Percentiles rank a stretch among this genome's conserved stretches.
These are phyloP conservation scores for Calonectria leucothoes DNA, from an alignment of 2,329 filamentous ascomycete species.

Conservation along the genomic window DNA sequence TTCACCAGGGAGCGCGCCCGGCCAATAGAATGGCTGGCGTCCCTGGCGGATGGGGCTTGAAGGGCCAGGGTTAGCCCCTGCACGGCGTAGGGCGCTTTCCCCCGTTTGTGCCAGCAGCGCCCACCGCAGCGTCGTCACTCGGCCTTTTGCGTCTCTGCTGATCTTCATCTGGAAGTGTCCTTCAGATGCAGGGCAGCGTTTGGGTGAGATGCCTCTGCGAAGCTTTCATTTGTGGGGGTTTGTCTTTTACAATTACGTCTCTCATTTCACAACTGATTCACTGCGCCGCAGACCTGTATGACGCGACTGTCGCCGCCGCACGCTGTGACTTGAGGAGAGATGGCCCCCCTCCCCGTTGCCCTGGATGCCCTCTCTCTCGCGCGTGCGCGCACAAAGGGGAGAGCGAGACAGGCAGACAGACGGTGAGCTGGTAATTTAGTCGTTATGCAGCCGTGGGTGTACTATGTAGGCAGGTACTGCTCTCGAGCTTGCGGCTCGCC, in stretches of 20 bases:
- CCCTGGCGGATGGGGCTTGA: conserved; percentile 37
- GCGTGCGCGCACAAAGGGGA: background rate
- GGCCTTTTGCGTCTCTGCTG: conserved; percentile 33
- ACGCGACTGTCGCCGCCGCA: background rate
- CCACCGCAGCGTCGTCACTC: conserved; percentile 11
- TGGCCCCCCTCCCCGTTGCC: too few relatives aligned
- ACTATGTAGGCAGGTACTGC: too few relatives aligned
- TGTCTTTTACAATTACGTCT: background rate
- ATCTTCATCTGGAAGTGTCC: conserved; percentile 36
- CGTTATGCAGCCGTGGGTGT: background rate
- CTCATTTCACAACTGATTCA: conserved; percentile 5
- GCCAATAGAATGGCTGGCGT: conserved; percentile 38
- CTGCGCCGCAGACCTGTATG: background rate
- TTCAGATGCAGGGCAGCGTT: background rate
- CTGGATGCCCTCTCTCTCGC: background rate
- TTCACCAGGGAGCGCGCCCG: background rate
- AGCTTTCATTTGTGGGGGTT: conserved; percentile 3
- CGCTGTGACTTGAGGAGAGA: background rate
- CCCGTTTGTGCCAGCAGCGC: conserved; percentile 20
- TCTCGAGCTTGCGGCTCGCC: background rate
- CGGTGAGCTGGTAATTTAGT: background rate
- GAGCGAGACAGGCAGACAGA: background rate
- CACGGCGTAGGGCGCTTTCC: conserved; percentile 13
- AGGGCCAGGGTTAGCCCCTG: conserved; percentile 16
- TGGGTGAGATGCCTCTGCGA: background rate